These are phyloP conservation scores for Hypoxylon intermedium DNA, from an alignment of 495 filamentous ascomycete genomes.

Conservation along the genomic window DNA sequence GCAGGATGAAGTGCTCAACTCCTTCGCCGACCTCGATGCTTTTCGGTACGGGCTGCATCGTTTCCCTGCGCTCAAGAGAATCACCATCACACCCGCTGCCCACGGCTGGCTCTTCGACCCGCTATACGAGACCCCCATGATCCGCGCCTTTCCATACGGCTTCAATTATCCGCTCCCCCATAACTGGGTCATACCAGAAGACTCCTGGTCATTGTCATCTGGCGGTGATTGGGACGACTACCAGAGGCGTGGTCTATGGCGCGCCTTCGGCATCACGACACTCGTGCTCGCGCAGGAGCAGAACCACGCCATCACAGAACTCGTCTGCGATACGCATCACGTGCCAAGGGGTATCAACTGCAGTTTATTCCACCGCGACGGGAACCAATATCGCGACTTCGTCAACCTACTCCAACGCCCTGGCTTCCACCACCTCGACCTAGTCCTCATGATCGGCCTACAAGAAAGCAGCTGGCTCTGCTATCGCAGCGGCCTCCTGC, in stretches of 20 bases:
- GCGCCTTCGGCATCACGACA: too few relatives aligned
- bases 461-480: background rate
- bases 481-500: background rate
- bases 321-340: background rate
- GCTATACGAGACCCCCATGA: conserved; percentile 47
- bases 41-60: conserved; percentile 27
- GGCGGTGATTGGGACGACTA: background rate
- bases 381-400: background rate
- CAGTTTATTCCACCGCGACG: background rate
- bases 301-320: too few relatives aligned
- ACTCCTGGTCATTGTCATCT: background rate
- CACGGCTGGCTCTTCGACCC: conserved; percentile 42
- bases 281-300: too few relatives aligned
- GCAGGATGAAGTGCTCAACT: conserved; percentile 2
- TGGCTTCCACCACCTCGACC: background rate
- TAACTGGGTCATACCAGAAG: conserved; percentile 32
- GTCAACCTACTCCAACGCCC: background rate
- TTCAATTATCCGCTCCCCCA: conserved; percentile 45
- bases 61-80: conserved; percentile 36
- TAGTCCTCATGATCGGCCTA: background rate
- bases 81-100: conserved; percentile 44
- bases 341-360: background rate
- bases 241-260: background rate
- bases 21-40: background rate
- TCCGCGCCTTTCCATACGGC: conserved; percentile 41